Evolutionary conservation across 2,329 filamentous ascomycete genomes (phyloP), one percentile per base, ranked within the genome.

Genomic region (Epichloe gansuensis): DNA sequence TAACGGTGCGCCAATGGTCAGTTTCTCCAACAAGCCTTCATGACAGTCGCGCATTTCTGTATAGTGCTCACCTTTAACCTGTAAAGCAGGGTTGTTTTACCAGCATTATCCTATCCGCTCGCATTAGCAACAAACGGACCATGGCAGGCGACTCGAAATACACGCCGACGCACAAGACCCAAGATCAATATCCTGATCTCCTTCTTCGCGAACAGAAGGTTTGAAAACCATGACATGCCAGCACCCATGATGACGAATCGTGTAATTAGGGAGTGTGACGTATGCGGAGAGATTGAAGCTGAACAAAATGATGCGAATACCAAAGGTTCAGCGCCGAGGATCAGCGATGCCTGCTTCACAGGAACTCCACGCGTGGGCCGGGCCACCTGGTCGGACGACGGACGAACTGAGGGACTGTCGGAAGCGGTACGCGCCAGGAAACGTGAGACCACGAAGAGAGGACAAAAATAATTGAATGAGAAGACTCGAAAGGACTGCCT

Each of bases 51-150:
- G 34, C 11, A 3, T 34, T 38, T 46, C 28, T 31, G 38, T 34
- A 21, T 39, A 25, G 48, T 43, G 37, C 65, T 57, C 55, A 94
- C 89, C 85, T 96, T 96, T 61, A 98, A 75, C 71, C 91, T 86
- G 75, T 98, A 98, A 54, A 98, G 76, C 55, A 98, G 77, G 35
- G 93, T 98, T 44, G 93, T 98, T 75, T 98, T 98, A 69, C 93
- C 93, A 47, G 93, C 93, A 71, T 97, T 97, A 72, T 98, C 93
- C 89, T 97, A 41, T 41, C 37, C 54, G 52, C 51, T 57, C 51
- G 50, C 34, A 52, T 62, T 57, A 56, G 60, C 52, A 48, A 56
- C 39, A 25, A 38, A 42, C 34, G 37, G 37, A 11, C 37, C 34
- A 34, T 13, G 9, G 12, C 15, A 42, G 23, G 21, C 37, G 7